Conservation (phyloP, 2,329 filamentous ascomycete genomes). For the Aspergillus brunneoviolaceus region DNA sequence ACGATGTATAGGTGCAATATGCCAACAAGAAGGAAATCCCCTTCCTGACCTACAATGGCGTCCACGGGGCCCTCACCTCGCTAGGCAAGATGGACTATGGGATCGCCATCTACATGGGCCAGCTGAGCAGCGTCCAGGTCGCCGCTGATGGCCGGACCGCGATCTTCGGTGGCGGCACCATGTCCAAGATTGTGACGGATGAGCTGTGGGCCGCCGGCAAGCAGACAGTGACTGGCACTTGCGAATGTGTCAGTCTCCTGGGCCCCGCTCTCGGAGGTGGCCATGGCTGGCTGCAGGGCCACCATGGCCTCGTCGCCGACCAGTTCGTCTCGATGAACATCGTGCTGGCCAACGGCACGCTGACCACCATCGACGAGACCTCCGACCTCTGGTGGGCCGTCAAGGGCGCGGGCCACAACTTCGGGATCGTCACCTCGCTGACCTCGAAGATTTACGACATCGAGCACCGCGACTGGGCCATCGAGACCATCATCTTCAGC, state of each 20-base stretch:
- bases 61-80: conserved; percentile 53
- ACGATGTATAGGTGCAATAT: conserved; percentile 43
- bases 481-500: conserved; percentile 47
- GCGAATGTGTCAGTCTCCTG: conserved; percentile 52
- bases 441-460: conserved; percentile 50
- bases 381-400: conserved; percentile 59
- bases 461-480: conserved; percentile 38
- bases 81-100: conserved; percentile 51
- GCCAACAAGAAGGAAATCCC: conserved; percentile 50
- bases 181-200: conserved; percentile 49
- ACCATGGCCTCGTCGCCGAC: conserved; percentile 55
- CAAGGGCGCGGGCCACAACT: conserved; percentile 59
- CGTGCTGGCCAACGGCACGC: conserved; percentile 52
- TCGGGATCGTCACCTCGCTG: conserved; percentile 55
- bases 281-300: conserved; percentile 56
- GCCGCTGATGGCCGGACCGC: conserved; percentile 46
- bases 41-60: conserved; percentile 55
- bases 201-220: conserved; percentile 53
- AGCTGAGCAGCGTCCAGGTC: conserved; percentile 43
- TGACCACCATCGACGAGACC: conserved; percentile 39
- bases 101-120: conserved; percentile 51
- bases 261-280: conserved; percentile 59
- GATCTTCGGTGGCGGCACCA: conserved; percentile 51
- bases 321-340: conserved; percentile 54
- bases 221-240: conserved; percentile 53